Percentiles rank a stretch among this genome's conserved stretches.
These are phyloP conservation scores for Porphyra umbilicalis DNA, from an alignment of 31 red algal species.

Conservation along the genomic window DNA sequence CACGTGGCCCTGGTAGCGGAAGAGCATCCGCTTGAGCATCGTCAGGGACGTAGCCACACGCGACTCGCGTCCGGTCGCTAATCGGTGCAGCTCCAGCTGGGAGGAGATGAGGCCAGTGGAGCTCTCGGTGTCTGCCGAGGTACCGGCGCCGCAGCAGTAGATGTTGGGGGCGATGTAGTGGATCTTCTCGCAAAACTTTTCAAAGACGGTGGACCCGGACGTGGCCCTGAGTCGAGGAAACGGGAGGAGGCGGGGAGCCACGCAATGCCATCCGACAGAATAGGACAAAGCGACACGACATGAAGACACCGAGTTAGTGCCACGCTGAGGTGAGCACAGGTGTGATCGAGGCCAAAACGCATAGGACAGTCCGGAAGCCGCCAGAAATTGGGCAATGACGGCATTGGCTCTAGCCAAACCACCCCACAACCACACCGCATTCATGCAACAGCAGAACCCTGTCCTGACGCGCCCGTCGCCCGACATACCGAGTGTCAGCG, in stretches of 20 bases:
- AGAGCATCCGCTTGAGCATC: conserved; percentile 97
- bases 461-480: too few relatives aligned
- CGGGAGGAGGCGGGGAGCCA: too few relatives aligned
- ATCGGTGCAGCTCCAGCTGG: conserved; percentile 86
- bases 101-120: conserved; percentile 91
- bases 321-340: too few relatives aligned
- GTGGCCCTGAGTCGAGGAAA: conserved; percentile 37
- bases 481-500: conserved; percentile 79
- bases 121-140: conserved; percentile 95
- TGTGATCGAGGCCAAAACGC: too few relatives aligned
- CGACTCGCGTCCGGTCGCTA: conserved; percentile 71
- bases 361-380: too few relatives aligned
- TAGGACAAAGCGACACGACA: too few relatives aligned
- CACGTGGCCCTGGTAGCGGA: conserved; percentile 96
- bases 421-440: too few relatives aligned
- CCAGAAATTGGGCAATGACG: too few relatives aligned
- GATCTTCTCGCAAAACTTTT: conserved; percentile 99
- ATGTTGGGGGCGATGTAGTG: conserved; percentile 99
- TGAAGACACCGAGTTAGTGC: too few relatives aligned
- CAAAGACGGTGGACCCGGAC: conserved; percentile 76
- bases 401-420: too few relatives aligned
- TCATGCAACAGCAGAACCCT: too few relatives aligned
- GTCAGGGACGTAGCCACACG: conserved; percentile 85
- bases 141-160: conserved; percentile 99
- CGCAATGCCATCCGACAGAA: too few relatives aligned